Evolutionary conservation across 768 basidiomycete species (phyloP).

Genomic region (Tricholoma terreum): DNA sequence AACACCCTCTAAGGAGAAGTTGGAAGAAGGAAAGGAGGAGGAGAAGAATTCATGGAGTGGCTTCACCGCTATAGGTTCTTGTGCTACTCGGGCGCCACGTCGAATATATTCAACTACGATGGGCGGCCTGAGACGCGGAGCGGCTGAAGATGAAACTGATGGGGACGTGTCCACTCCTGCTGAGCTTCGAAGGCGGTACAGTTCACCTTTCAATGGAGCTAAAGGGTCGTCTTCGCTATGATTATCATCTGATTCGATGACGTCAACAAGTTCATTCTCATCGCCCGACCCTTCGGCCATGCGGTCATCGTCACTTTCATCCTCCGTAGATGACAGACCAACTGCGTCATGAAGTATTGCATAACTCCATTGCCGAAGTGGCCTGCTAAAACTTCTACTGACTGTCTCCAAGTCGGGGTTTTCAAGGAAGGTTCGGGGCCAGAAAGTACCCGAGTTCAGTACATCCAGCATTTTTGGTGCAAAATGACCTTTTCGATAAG

Average conservation of each 20-base stretch:
- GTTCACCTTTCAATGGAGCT: constrained; percentile 65
- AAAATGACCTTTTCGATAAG: constrained; percentile 59
- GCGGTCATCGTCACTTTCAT: constrained; percentile 7
- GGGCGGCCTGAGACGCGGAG: constrained; percentile 23
- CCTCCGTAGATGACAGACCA: constrained; percentile 47
- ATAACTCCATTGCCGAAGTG: constrained; percentile 64
- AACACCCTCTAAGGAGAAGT: constrained; percentile 24
- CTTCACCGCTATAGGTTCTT: constrained; percentile 54
- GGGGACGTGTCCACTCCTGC: constrained; percentile 31
- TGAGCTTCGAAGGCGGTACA: constrained; percentile 53
- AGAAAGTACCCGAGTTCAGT: constrained; percentile 60
- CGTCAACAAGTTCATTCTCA: constrained; percentile 66
- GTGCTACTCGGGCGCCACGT: constrained; percentile 61
- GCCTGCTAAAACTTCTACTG: constrained; percentile 56
- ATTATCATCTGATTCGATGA: constrained; percentile 55
- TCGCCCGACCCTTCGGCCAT: constrained; percentile 32
- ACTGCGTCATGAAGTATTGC: constrained; percentile 65
- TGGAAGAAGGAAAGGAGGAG: constrained; percentile 34
- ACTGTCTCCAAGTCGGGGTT: constrained; percentile 73
- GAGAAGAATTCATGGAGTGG: constrained; percentile 46
- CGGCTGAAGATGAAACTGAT: constrained; percentile 33
- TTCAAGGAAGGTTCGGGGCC: constrained; percentile 75
- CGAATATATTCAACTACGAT: constrained; percentile 59
- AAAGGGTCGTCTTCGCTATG: constrained; percentile 48
- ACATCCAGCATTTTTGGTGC: constrained; percentile 57